Conservation (phyloP, 768 basidiomycete genomes). For the Lentinus brumalis region DNA sequence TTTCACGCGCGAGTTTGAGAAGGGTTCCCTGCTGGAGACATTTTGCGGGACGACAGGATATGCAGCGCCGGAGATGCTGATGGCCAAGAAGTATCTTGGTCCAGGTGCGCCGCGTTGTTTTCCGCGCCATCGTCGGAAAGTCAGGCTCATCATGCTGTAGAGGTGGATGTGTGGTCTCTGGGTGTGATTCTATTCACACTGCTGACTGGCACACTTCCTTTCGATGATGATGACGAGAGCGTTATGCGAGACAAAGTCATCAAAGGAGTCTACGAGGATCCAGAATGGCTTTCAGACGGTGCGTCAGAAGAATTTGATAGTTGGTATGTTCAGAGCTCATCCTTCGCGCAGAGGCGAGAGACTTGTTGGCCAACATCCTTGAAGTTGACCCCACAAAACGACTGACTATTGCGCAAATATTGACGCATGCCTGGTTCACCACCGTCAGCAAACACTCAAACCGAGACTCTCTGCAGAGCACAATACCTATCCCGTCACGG, state of each 20-base stretch:
- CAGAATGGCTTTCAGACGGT: slow-evolving; percentile 90
- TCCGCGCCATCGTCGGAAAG: background rate
- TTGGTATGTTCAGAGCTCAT: background rate
- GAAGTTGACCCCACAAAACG: slow-evolving; percentile 76
- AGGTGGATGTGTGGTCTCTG: slow-evolving; percentile 95
- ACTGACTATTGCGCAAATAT: slow-evolving; percentile 79
- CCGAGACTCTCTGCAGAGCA: slow-evolving; percentile 15
- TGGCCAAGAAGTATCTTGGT: slow-evolving; percentile 86
- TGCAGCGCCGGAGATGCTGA: slow-evolving; percentile 90
- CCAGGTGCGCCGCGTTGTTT: slow-evolving; percentile 57
- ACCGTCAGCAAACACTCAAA: slow-evolving; percentile 6
- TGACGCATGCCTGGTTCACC: slow-evolving; percentile 85
- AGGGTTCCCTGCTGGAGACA: slow-evolving; percentile 79
- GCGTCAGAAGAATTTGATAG: slow-evolving; percentile 20
- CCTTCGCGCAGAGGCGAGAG: slow-evolving; percentile 68
- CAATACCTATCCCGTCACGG: slow-evolving; percentile 29
- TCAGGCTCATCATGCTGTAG: slow-evolving; percentile 41
- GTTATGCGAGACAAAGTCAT: slow-evolving; percentile 86
- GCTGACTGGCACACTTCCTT: slow-evolving; percentile 87
- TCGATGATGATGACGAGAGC: slow-evolving; percentile 86
- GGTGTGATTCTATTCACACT: slow-evolving; percentile 91
- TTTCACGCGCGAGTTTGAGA: slow-evolving; percentile 90
- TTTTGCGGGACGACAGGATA: slow-evolving; percentile 96
- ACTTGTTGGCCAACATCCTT: slow-evolving; percentile 77
- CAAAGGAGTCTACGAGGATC: slow-evolving; percentile 86